Evolutionary conservation across 768 basidiomycete genomes (phyloP).

Genomic region (Astraeus odoratus): DNA sequence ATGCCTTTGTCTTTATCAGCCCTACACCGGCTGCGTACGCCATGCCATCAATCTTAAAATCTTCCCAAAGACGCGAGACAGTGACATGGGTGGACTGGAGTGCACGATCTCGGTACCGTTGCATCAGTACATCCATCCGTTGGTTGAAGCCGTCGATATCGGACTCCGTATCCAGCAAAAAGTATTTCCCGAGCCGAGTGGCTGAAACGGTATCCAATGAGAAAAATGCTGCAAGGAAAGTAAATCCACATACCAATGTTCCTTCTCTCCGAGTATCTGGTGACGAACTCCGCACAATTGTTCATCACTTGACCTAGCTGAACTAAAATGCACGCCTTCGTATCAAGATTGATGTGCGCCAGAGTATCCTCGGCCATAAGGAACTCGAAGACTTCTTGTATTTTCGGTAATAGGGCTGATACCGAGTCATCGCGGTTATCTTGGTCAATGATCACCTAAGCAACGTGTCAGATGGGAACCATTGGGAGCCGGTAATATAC

Average conservation of each 20-base stretch:
- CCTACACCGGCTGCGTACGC: slow-evolving; percentile 2
- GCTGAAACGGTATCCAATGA: too few relatives aligned
- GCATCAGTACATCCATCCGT: neutral
- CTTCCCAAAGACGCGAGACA: neutral
- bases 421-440: slow-evolving; percentile 6
- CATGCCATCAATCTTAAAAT: too few relatives aligned
- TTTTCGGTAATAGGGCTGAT: slow-evolving; percentile 6
- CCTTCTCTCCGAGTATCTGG: slow-evolving; percentile 18
- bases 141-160: neutral
- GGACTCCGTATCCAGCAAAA: too few relatives aligned
- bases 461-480: too few relatives aligned
- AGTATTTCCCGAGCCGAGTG: neutral
- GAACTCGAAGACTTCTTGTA: slow-evolving; percentile 6
- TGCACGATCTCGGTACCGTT: neutral
- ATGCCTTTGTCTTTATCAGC: slow-evolving; percentile 1
- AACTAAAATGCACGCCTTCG: neutral
- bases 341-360: neutral
- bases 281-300: slow-evolving; percentile 24
- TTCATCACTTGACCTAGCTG: slow-evolving; percentile 13
- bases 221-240: neutral
- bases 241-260: slow-evolving; percentile 11
- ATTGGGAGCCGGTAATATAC: too few relatives aligned
- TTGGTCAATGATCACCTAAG: too few relatives aligned
- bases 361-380: neutral
- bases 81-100: neutral